These are phyloP conservation scores for Vitis rupestris DNA, from an alignment of 164 flowering plant genomes.

Conservation along the genomic window DNA sequence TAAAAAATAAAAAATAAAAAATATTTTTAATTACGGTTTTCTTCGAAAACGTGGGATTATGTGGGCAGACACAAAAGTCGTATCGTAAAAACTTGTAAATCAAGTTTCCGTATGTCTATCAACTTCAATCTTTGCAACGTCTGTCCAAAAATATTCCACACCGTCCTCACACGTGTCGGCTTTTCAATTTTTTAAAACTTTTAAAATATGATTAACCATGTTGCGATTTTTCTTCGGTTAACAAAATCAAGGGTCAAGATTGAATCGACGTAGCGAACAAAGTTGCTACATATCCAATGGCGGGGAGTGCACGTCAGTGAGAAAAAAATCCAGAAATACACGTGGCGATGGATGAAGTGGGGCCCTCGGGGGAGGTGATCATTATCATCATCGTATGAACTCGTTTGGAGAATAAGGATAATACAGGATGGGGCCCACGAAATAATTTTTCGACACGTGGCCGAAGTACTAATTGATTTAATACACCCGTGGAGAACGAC, in stretches of 20 bases:
- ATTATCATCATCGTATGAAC: conserved; percentile 13
- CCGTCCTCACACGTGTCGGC: no score
- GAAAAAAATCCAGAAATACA: not conserved
- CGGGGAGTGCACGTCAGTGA: no score
- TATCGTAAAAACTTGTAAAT: no score
- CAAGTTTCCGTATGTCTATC: no score
- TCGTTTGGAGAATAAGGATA: conserved; percentile 8
- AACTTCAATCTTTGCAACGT: no score
- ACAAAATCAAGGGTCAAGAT: conserved; percentile 18
- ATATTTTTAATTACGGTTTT: no score
- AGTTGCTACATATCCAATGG: no score
- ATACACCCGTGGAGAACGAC: conserved; percentile 24
- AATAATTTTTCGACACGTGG: conserved; percentile 13
- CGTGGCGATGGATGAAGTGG: conserved; percentile 8
- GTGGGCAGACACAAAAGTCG: no score
- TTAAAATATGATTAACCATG: no score
- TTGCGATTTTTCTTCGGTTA: not conserved
- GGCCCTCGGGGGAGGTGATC: not conserved
- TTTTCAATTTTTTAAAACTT: not conserved
- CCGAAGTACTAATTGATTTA: not conserved
- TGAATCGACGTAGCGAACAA: not conserved
- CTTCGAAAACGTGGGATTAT: not conserved
- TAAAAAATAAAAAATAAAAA: no score
- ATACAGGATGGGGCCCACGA: conserved; percentile 6
- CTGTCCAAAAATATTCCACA: not conserved